These are phyloP conservation scores for Pelargonium nanum DNA, from an alignment of 345 rosid species.

Conservation along the genomic window DNA sequence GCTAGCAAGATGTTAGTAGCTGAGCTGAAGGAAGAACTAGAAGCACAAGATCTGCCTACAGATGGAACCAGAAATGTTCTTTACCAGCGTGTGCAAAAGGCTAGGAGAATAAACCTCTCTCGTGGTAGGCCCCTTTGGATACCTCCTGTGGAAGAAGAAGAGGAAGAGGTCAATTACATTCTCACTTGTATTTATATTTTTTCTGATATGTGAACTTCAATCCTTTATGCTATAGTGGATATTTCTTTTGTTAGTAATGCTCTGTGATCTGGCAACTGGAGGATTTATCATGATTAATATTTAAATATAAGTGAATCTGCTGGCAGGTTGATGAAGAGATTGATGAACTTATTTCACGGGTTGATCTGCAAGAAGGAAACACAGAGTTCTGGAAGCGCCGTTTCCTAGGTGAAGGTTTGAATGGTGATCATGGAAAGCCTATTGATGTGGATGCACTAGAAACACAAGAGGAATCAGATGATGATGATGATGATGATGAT, in stretches of 20 bases:
- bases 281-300: not conserved
- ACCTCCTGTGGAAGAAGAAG: conserved; percentile 90
- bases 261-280: not conserved
- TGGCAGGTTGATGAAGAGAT: conserved; percentile 78
- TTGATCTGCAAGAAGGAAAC: conserved; percentile 86
- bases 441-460: conserved; percentile 34
- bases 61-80: conserved; percentile 98
- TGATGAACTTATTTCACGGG: conserved; percentile 71
- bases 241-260: not conserved
- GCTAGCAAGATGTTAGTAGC: conserved; percentile 95
- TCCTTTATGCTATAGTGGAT: not conserved
- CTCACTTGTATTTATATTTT: not conserved
- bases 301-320: conserved; percentile 5
- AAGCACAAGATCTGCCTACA: conserved; percentile 85
- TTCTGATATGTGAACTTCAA: not conserved
- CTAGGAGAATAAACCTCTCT: conserved; percentile 93
- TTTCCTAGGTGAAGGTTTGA: conserved; percentile 76
- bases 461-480: conserved; percentile 43
- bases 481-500: conserved; percentile 41
- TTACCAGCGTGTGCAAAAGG: conserved; percentile 97
- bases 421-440: conserved; percentile 35
- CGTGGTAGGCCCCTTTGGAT: conserved; percentile 99
- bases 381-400: conserved; percentile 95
- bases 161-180: conserved; percentile 63
- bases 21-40: conserved; percentile 90